Evolutionary conservation across 139 green algal species (phyloP).

Genomic region (Coccomyxa sp.): DNA sequence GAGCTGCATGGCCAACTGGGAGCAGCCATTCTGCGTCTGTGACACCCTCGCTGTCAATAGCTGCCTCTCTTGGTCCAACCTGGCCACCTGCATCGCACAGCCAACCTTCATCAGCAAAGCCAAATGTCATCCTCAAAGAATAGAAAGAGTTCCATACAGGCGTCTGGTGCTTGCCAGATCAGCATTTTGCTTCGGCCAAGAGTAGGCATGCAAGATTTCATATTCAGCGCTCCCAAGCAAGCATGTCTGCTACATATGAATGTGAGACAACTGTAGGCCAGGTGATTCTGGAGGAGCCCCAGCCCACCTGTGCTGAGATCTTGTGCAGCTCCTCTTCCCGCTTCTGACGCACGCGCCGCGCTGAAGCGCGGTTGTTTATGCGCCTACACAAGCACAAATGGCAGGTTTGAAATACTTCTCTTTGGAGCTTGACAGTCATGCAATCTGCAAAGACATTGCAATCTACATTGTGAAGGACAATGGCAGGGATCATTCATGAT

Average conservation of each 20-base stretch:
- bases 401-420: too few relatives aligned
- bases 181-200: background rate
- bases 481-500: too few relatives aligned
- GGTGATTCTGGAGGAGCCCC: background rate
- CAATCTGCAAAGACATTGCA: too few relatives aligned
- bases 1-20: background rate
- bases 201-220: background rate
- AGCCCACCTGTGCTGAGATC: background rate
- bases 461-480: too few relatives aligned
- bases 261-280: background rate
- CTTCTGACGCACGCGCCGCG: conserved; percentile 27
- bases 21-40: background rate
- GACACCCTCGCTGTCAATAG: background rate
- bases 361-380: conserved; percentile 29
- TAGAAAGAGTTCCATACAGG: background rate
- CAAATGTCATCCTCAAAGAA: background rate
- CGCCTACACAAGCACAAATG: background rate
- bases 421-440: too few relatives aligned
- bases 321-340: conserved; percentile 7
- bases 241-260: background rate
- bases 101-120: background rate
- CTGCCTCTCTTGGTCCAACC: background rate
- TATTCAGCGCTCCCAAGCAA: background rate
- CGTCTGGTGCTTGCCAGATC: background rate
- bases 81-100: background rate